Percentiles rank a stretch among this genome's conserved stretches.
Evolutionary conservation across 495 filamentous ascomycete genomes (phyloP).

Genomic region (Xylaria scruposa): DNA sequence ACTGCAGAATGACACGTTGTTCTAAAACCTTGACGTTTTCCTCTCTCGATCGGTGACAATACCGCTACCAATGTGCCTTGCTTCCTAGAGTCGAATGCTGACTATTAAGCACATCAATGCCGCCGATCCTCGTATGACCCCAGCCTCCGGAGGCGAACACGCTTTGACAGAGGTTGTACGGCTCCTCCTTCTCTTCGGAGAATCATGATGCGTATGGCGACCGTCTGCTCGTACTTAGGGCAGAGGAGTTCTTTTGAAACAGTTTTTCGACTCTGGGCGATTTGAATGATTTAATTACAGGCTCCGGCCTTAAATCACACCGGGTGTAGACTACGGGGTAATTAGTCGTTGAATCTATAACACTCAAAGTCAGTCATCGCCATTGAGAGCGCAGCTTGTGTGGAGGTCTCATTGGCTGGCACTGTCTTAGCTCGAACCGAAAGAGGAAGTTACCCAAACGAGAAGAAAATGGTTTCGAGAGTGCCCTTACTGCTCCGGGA

Average conservation of each 20-base stretch:
- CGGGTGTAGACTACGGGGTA: no score
- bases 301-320: not conserved
- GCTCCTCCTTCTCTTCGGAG: not conserved
- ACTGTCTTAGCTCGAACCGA: no score
- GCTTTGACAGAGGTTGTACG: not conserved
- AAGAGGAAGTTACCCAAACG: no score
- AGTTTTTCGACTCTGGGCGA: not conserved
- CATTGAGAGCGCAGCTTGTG: no score
- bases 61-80: not conserved
- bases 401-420: no score
- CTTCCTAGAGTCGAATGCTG: not conserved
- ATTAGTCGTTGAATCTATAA: no score
- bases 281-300: not conserved
- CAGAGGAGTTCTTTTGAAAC: not conserved
- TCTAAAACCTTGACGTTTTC: not conserved
- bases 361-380: no score
- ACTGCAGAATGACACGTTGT: not conserved
- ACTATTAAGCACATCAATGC: not conserved
- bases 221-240: not conserved
- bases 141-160: not conserved
- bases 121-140: slow-evolving; percentile 1
- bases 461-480: not conserved
- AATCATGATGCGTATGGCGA: not conserved
- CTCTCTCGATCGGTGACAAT: not conserved
- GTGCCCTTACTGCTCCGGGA: not conserved